Conservation (phyloP, 345 rosid species). For the Gossypium rotundifolium region DNA sequence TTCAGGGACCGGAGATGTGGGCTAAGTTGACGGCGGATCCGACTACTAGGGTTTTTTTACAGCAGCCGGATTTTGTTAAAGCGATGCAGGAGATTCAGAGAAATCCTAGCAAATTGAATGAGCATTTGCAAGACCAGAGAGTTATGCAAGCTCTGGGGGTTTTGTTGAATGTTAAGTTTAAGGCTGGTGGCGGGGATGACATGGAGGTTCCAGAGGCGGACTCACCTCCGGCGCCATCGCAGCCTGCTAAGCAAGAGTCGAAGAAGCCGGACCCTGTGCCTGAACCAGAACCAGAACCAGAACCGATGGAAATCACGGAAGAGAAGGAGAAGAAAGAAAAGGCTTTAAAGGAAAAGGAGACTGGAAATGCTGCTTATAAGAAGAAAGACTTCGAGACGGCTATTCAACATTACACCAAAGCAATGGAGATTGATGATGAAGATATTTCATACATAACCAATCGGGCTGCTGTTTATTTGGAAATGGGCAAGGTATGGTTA, state of each 20-base stretch:
- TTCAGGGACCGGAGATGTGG: constrained; percentile 97
- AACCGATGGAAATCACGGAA: constrained; percentile 20
- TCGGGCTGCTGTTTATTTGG: constrained; percentile 92
- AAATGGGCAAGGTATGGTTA: constrained; percentile 73
- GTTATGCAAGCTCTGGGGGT: constrained; percentile 96
- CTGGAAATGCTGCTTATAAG: constrained; percentile 94
- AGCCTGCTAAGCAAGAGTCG: constrained; percentile 22
- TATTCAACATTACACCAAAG: constrained; percentile 61
- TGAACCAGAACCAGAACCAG: constrained; percentile 21
- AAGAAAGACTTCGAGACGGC: constrained; percentile 93
- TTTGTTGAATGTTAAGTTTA: constrained; percentile 62
- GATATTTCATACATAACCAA: constrained; percentile 85
- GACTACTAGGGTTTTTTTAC: constrained; percentile 53
- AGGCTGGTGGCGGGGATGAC: constrained; percentile 41
- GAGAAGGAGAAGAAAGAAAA: constrained; percentile 35
- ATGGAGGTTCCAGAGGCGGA: constrained; percentile 46
- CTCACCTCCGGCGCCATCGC: constrained; percentile 20
- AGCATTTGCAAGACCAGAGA: constrained; percentile 77
- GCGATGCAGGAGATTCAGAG: constrained; percentile 95
- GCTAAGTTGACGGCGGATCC: constrained; percentile 88
- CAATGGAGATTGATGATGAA: constrained; percentile 79
- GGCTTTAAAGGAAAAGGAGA: constrained; percentile 68
- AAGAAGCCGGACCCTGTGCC: constrained; percentile 31
- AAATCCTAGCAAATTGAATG: constrained; percentile 72
- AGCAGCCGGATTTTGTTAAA: constrained; percentile 79